Conservation (phyloP, 208 protist species). For the Jaenimonas drosophilae region DNA sequence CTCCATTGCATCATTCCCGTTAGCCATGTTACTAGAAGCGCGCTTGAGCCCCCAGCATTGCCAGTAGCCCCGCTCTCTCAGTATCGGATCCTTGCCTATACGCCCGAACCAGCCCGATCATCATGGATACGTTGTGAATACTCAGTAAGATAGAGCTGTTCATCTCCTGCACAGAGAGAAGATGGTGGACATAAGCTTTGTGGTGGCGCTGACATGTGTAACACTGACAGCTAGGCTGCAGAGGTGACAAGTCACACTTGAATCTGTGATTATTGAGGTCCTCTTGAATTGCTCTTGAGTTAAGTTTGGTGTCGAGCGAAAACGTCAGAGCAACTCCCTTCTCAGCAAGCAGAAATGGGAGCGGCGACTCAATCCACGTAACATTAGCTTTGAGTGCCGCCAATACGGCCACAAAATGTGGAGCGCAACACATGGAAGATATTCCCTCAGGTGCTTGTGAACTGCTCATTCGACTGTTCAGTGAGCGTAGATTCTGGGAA, state of each 20-base stretch:
- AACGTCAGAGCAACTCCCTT: constrained; percentile 60
- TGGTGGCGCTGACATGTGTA: constrained; percentile 71
- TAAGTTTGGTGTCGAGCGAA: constrained; percentile 2
- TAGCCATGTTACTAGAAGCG: background rate
- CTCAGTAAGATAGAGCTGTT: constrained; percentile 70
- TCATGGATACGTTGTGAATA: constrained; percentile 65
- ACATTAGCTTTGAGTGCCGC: constrained; percentile 34
- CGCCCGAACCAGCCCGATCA: constrained; percentile 25
- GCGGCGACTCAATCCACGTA: constrained; percentile 46
- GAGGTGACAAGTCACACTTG: constrained; percentile 44
- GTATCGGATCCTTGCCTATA: background rate
- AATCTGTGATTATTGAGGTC: constrained; percentile 71
- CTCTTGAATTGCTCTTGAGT: constrained; percentile 1
- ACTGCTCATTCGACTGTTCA: background rate
- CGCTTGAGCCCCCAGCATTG: background rate
- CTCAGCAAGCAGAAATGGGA: constrained; percentile 65
- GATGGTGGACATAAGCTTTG: constrained; percentile 78
- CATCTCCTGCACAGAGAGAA: constrained; percentile 87
- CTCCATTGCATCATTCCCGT: background rate
- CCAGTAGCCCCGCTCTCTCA: background rate
- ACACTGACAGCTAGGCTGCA: constrained; percentile 44
- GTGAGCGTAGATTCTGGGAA: constrained; percentile 10
- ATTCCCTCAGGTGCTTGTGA: constrained; percentile 5
- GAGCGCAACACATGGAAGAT: constrained; percentile 26
- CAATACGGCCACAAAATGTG: constrained; percentile 28